Percentiles rank a stretch among this genome's conserved stretches.
Evolutionary conservation across 768 basidiomycete species (phyloP).

Genomic region (Boletus reticulatus): DNA sequence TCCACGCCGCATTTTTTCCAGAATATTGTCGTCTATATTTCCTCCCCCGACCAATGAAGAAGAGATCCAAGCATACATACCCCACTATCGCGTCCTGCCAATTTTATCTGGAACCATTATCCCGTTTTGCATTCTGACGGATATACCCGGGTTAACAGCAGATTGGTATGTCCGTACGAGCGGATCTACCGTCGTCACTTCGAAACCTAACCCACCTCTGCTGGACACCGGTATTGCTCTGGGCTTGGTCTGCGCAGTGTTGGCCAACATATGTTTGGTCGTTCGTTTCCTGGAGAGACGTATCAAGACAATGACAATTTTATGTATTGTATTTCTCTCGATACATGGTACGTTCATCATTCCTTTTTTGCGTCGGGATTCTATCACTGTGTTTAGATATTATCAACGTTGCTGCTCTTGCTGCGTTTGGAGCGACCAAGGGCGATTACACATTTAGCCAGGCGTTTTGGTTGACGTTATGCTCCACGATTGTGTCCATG

Average conservation of each 20-base stretch:
- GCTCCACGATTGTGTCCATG: constrained; percentile 65
- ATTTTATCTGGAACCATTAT: constrained; percentile 67
- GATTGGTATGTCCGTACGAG: constrained; percentile 68
- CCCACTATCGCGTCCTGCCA: constrained; percentile 61
- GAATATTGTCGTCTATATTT: constrained; percentile 6
- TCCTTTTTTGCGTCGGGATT: background rate
- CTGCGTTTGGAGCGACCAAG: constrained; percentile 57
- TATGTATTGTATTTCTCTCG: constrained; percentile 62
- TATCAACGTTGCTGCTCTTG: constrained; percentile 62
- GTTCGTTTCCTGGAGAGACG: constrained; percentile 69
- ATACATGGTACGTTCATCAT: constrained; percentile 57
- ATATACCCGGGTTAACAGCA: constrained; percentile 77
- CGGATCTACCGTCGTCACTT: constrained; percentile 39
- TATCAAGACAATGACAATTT: constrained; percentile 59
- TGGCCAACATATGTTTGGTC: constrained; percentile 69
- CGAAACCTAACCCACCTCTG: constrained; percentile 50
- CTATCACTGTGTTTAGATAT: constrained; percentile 44
- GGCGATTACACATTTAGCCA: constrained; percentile 71
- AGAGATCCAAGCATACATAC: constrained; percentile 37
- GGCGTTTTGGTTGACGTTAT: constrained; percentile 76
- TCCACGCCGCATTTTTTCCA: constrained; percentile 1
- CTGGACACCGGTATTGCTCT: constrained; percentile 60
- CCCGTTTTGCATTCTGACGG: constrained; percentile 78
- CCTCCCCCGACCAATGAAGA: constrained; percentile 24
- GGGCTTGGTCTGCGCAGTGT: constrained; percentile 64